Conservation (phyloP, 768 basidiomycete genomes). For the Boletus fagicola region DNA sequence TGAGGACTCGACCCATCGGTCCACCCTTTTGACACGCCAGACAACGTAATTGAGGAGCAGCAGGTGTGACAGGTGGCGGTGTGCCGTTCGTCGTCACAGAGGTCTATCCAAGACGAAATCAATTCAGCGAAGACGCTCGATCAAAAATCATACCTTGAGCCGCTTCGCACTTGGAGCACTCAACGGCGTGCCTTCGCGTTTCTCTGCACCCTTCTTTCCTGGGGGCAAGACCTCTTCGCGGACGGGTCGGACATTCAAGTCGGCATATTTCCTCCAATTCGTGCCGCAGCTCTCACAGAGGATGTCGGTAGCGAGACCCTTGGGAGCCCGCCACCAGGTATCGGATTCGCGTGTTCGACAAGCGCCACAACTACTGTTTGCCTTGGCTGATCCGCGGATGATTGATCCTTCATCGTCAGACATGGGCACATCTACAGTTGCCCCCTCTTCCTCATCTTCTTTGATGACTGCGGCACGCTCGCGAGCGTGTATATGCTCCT, state of each 20-base stretch:
- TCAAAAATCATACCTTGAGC: constrained; percentile 46
- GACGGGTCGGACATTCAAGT: constrained; percentile 71
- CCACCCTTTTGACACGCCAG: constrained; percentile 73
- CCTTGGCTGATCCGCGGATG: constrained; percentile 52
- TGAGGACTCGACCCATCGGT: constrained; percentile 71
- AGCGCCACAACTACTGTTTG: constrained; percentile 68
- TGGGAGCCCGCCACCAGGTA: constrained; percentile 91
- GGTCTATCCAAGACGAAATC: constrained; percentile 16
- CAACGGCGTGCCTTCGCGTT: constrained; percentile 61
- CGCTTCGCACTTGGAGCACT: constrained; percentile 57
- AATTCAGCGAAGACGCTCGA: neutral
- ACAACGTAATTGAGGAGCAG: constrained; percentile 67
- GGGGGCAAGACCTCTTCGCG: constrained; percentile 61
- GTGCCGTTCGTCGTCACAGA: constrained; percentile 48
- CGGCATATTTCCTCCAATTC: constrained; percentile 92
- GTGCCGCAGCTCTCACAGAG: constrained; percentile 85
- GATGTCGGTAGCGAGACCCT: constrained; percentile 71
- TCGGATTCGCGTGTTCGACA: constrained; percentile 79
- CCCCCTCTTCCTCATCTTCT: constrained; percentile 28
- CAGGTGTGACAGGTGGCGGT: constrained; percentile 57
- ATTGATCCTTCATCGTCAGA: constrained; percentile 79
- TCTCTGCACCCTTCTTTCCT: constrained; percentile 44
- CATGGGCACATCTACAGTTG: constrained; percentile 29
- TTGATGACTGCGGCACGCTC: constrained; percentile 34
- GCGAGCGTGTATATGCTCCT: constrained; percentile 59